Conservation (phyloP, 2,329 filamentous ascomycete species). For the Arthrobotrys entomopaga region DNA sequence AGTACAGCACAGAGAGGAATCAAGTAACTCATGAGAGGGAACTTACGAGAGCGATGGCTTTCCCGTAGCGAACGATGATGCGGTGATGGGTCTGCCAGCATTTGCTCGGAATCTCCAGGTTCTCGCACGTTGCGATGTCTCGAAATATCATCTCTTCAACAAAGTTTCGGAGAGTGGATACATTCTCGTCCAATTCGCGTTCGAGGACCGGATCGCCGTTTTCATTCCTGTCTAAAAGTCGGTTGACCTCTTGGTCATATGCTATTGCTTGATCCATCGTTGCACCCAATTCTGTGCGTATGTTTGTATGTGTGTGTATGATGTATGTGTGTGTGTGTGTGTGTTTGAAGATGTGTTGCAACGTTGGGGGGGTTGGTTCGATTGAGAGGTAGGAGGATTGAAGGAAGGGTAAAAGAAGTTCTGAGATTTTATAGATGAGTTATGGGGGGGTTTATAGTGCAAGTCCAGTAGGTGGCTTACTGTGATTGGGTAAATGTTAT, state of each 20-base stretch:
- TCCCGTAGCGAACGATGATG: constrained; percentile 38
- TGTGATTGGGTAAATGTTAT: too few relatives aligned
- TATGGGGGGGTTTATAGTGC: too few relatives aligned
- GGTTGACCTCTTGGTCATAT: constrained; percentile 28
- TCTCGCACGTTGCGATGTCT: constrained; percentile 28
- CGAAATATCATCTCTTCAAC: constrained; percentile 37
- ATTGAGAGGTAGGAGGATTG: too few relatives aligned
- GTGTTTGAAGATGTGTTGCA: not conserved
- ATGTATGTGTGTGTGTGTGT: not conserved
- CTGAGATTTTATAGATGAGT: too few relatives aligned
- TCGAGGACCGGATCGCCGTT: constrained; percentile 24
- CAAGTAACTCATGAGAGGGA: not conserved
- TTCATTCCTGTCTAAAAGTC: constrained; percentile 29
- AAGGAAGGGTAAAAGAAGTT: too few relatives aligned
- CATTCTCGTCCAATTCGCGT: constrained; percentile 45
- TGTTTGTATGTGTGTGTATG: not conserved
- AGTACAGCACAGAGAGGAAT: not conserved
- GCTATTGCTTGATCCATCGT: constrained; percentile 26
- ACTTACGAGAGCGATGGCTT: constrained; percentile 24
- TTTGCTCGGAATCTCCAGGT: constrained; percentile 24
- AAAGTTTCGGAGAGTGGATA: constrained; percentile 12
- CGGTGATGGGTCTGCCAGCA: constrained; percentile 44
- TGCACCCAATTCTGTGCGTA: not conserved
- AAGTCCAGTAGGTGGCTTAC: too few relatives aligned
- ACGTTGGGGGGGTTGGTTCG: not conserved